Base-by-base conservation (phyloP, 192 early-diverging fungal genomes). In the Coemansia sp. region DNA sequence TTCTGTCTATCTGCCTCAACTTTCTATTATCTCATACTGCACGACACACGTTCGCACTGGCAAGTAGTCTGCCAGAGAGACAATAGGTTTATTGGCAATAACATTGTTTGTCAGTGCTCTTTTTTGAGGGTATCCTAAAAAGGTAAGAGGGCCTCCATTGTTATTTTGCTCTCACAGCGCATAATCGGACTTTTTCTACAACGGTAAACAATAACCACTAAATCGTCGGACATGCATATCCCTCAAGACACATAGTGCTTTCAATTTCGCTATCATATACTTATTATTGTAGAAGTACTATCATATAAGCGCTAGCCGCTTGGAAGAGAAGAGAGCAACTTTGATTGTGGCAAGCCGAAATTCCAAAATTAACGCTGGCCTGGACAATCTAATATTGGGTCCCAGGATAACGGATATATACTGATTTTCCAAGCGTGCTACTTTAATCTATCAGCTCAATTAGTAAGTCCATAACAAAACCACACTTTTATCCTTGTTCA, bases 121-220 rank as follows among this genome's bases (percentile, higher is more conserved):
- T 49, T 49, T 19, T 49, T 18, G 48, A 32, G 32, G 32, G 16
- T 16, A 19, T 4, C 9, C 51, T 2, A 21, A 54, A 54, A 26
- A 54, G 22, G 51, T 26, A 54, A 26, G 51, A 32, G 32, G 21
- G 51, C 51, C 51, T 54, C 18, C 26, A 32, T 0, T 54, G 12
- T 26, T 9, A 9, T 12, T 26, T 54, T 54, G 51, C 15, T 54
- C 2, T 11, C 8, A 22, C 8, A 32, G 26, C 8, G 26, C 8
- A 54, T 22, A 8, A 21, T 26, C 8, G 26, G 2, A 54, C 13
- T 45, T 45, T 45, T 15, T 18, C 21, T 18, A 59, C 37, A 59
- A 16, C 40, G 37, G 57, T 41, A 18, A 59, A 59, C 57, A 41
- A 59, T 59, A 59, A 19, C 57, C 40, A 41, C 39, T 41, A 37